Conservation (phyloP, 1,284 basidiomycete species). For the Neonothopanus nambi region DNA sequence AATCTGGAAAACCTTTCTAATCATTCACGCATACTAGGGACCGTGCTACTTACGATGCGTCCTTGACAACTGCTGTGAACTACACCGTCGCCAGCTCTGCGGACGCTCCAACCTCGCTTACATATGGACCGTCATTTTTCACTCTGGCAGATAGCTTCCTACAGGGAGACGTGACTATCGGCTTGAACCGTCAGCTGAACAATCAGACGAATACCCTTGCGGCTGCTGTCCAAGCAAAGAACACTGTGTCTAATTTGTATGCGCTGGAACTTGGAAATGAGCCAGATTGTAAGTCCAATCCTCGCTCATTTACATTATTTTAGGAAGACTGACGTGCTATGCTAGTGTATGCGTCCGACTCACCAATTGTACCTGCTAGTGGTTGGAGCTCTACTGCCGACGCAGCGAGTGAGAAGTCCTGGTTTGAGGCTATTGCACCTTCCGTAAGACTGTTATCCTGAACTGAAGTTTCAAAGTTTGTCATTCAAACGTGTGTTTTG, state of each 20-base stretch:
- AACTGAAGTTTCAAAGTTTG: too few relatives aligned
- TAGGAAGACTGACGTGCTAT: neutral
- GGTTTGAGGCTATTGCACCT: constrained; percentile 36
- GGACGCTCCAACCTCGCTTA: constrained; percentile 39
- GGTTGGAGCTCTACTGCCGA: constrained; percentile 20
- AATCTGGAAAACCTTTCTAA: neutral
- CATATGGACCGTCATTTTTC: constrained; percentile 43
- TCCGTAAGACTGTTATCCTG: constrained; percentile 29
- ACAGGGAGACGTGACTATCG: constrained; percentile 38
- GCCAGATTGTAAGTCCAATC: constrained; percentile 37
- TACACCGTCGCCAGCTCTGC: constrained; percentile 40
- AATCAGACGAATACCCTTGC: constrained; percentile 37
- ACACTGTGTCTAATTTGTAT: constrained; percentile 35
- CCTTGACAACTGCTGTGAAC: constrained; percentile 33
- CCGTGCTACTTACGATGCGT: constrained; percentile 40
- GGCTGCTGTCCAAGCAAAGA: constrained; percentile 36
- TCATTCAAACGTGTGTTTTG: too few relatives aligned
- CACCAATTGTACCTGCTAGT: constrained; percentile 18
- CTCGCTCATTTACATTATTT: neutral
- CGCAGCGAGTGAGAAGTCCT: constrained; percentile 36
- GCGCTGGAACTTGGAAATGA: constrained; percentile 47
- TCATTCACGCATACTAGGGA: constrained; percentile 28
- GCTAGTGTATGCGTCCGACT: constrained; percentile 19
- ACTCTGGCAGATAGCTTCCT: constrained; percentile 33
- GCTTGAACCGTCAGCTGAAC: constrained; percentile 42